Conservation (phyloP, 257 asterid species). For the Ajuga chamaepitys region DNA sequence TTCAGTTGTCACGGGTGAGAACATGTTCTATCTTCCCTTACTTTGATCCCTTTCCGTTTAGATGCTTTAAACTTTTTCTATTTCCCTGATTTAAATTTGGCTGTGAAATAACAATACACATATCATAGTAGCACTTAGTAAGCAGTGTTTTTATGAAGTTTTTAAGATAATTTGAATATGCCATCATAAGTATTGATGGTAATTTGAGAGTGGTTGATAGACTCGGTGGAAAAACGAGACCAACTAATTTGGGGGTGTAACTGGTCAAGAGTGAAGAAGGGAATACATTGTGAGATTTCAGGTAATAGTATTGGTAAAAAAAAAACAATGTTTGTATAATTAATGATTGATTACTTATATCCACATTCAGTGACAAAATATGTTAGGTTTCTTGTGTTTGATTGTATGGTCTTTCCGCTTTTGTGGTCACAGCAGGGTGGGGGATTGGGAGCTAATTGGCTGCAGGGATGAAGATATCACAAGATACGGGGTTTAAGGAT, state of each 20-base stretch:
- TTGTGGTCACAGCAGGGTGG: background rate
- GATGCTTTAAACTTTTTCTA: no score
- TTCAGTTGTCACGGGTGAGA: background rate
- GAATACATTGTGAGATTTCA: background rate
- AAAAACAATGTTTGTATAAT: background rate
- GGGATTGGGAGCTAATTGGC: background rate
- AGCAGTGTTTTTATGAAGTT: background rate
- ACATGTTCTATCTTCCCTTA: background rate
- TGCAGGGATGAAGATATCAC: background rate
- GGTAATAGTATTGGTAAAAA: background rate
- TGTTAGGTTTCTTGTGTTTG: background rate
- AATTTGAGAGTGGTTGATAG: background rate
- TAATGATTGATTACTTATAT: background rate
- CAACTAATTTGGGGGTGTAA: background rate
- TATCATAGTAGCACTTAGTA: background rate
- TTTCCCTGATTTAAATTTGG: background rate
- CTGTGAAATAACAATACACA: background rate
- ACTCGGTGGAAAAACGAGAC: background rate
- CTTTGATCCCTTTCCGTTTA: no score
- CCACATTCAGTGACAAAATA: background rate
- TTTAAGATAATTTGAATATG: background rate
- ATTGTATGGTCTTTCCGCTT: background rate
- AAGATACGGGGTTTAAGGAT: background rate
- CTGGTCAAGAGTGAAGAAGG: background rate
- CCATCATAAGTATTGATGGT: background rate